These are phyloP conservation scores for Arthrobotrys conoides DNA, from an alignment of 2,329 filamentous ascomycete genomes.

Conservation along the genomic window DNA sequence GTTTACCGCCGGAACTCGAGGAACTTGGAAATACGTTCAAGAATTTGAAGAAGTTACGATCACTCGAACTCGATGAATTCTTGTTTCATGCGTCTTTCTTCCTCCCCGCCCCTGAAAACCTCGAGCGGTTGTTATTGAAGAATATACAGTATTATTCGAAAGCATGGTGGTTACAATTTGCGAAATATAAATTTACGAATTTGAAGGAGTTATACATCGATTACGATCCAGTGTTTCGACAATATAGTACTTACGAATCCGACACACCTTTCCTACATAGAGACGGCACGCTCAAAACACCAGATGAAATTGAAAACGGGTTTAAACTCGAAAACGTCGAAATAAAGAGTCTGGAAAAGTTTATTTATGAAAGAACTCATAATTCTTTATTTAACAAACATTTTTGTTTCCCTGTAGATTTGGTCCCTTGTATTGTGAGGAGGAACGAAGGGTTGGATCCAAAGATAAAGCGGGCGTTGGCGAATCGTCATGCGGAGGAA, in stretches of 20 bases:
- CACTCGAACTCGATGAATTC: neutral
- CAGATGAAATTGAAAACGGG: conserved; percentile 2
- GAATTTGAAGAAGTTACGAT: neutral
- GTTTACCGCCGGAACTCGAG: neutral
- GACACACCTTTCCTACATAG: neutral
- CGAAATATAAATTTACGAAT: conserved; percentile 1
- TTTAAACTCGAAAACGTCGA: conserved; percentile 4
- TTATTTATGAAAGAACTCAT: conserved; percentile 4
- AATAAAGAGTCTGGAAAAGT: neutral
- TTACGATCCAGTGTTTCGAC: neutral
- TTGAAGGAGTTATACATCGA: neutral
- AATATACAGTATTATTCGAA: conserved; percentile 15
- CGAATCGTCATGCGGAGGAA: conserved; percentile 3
- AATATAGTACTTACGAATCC: conserved; percentile 9
- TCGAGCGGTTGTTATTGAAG: neutral
- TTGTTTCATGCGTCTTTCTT: conserved; percentile 6
- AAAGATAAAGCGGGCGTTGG: neutral
- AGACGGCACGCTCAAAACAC: neutral
- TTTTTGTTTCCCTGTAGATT: conserved; percentile 14
- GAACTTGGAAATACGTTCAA: neutral
- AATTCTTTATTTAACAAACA: neutral
- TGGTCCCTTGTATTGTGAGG: neutral
- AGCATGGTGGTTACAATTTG: conserved; percentile 9
- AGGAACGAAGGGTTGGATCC: neutral
- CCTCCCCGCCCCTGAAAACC: neutral